Percentiles rank a stretch among this genome's conserved stretches.
Evolutionary conservation across 139 green algal species (phyloP).

Genomic region (Trebouxia sp.): DNA sequence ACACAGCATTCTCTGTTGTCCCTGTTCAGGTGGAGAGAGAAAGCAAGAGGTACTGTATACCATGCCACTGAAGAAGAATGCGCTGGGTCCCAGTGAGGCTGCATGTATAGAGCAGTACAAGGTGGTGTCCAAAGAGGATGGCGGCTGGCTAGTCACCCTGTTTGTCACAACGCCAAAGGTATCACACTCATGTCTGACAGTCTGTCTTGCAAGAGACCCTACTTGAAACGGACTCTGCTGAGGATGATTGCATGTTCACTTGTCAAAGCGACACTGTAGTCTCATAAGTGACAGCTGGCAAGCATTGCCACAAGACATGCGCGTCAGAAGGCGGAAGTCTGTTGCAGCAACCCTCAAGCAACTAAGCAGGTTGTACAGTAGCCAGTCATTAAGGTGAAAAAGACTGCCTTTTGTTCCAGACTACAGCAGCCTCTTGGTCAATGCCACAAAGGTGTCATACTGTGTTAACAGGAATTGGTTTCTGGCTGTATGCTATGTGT

Average conservation of each 20-base stretch:
- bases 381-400: too few relatives aligned
- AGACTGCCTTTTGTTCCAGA: too few relatives aligned
- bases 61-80: constrained; percentile 29
- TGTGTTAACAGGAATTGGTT: background rate
- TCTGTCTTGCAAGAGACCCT: too few relatives aligned
- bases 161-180: constrained; percentile 15
- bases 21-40: constrained; percentile 12
- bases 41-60: constrained; percentile 4
- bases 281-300: too few relatives aligned
- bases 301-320: too few relatives aligned
- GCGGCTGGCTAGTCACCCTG: constrained; percentile 27
- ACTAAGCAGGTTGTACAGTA: too few relatives aligned
- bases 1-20: background rate
- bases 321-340: too few relatives aligned
- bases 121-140: constrained; percentile 22
- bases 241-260: background rate
- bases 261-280: background rate
- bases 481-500: background rate
- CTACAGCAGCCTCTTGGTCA: too few relatives aligned
- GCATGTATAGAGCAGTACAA: constrained; percentile 29
- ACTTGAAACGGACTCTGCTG: too few relatives aligned
- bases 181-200: background rate
- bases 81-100: constrained; percentile 13
- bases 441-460: background rate
- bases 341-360: too few relatives aligned